Evolutionary conservation across 2,329 filamentous ascomycete genomes (phyloP), one percentile per base, ranked within the genome.

Genomic region (Gliomastix tumulicola): DNA sequence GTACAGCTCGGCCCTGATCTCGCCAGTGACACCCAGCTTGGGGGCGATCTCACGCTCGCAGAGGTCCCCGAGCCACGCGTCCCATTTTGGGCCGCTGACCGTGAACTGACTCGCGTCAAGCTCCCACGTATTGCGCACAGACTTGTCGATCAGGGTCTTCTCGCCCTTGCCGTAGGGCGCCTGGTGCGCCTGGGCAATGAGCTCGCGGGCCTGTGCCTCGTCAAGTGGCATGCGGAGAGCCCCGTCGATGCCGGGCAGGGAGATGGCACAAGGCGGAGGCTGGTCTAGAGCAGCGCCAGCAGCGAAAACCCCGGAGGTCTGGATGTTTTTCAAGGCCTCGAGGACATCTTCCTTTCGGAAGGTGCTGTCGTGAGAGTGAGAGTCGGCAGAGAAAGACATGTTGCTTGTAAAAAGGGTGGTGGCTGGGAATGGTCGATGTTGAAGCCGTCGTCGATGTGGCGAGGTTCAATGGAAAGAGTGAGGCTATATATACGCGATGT

Each of bases 81-180:
- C n/a, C 62, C 62, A 68, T 4, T n/a, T 34, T 0, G 56, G 53
- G 28, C 58, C 53, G 13, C 36, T 43, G 12, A 70, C 48, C 5
- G 50, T 40, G 37, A 71, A 66, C 17, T 66, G 53, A 4, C 41
- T 25, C 0, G 57, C 44, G 31, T 63, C 53, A 3, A 72, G 36
- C 42, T 71, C 61, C 60, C 59, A 67, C 0, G 59, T 66, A 10
- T 68, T 68, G 4, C 60, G 54, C 1, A 65, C 59, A 5, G 51
- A 27, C 1, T 54, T 57, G 37, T 69, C 63, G 11, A 66, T 56
- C 5, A 64, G 35, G 5, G 60, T 65, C 8, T 65, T 49, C 17
- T 47, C 57, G 2, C 58, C 62, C 37, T 58, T 64, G 6, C 60
- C 60, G 34, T 49, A 63, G 3, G 65, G 60, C 1, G 54, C 55